Conservation (phyloP, 2,329 filamentous ascomycete species). For the Leptodontidium sp. region DNA sequence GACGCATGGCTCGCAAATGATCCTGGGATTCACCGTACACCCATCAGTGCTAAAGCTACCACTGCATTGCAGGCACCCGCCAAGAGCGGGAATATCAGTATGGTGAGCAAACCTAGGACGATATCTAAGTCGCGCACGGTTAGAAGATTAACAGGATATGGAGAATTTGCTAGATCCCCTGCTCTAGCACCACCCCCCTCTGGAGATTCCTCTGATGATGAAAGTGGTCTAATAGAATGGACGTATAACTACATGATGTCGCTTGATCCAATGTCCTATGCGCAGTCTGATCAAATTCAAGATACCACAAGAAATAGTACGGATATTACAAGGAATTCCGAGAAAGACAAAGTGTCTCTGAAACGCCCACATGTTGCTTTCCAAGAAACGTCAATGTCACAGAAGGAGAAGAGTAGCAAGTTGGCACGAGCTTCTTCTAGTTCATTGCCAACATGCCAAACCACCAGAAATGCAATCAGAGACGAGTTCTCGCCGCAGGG, state of each 20-base stretch:
- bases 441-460: background rate
- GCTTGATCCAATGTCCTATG: background rate
- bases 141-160: background rate
- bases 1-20: constrained; percentile 58
- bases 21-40: constrained; percentile 4
- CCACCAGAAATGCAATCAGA: background rate
- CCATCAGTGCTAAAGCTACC: background rate
- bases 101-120: background rate
- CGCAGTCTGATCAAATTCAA: background rate
- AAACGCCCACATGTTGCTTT: constrained; percentile 1
- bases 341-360: background rate
- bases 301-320: no score
- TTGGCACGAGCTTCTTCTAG: background rate
- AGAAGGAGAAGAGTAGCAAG: background rate
- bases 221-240: constrained; percentile 1
- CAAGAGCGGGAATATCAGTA: background rate
- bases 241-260: constrained; percentile 1
- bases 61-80: background rate
- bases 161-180: background rate
- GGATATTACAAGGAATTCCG: no score
- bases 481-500: no score
- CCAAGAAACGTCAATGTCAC: background rate
- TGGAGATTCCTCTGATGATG: constrained; percentile 4
- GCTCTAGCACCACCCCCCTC: no score
- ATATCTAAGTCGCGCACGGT: background rate